A percentile compares a stretch with the other conserved stretches of the same genome.
phyloP scores from a whole-genome alignment of 2,329 filamentous ascomycete species.

The Colletotrichum cuscutae region DNA sequence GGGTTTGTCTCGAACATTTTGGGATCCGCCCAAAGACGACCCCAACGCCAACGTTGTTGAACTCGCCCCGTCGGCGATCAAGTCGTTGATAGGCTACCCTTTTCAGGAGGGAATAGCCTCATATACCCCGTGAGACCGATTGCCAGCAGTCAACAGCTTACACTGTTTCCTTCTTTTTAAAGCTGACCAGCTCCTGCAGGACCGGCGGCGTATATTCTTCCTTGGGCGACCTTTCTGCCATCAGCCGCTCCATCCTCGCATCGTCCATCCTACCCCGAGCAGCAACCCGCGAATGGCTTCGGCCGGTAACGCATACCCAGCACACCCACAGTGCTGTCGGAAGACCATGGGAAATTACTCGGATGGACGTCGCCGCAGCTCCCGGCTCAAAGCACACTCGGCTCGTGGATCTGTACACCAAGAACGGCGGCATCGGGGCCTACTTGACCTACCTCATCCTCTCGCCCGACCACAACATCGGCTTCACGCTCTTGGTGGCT shows the following conservation, averaged over 20 bases:
- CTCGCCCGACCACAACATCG: conserved; percentile 39
- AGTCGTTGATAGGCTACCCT: neutral
- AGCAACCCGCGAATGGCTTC: conserved; percentile 36
- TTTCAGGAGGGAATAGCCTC: neutral
- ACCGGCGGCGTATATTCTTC: conserved; percentile 32
- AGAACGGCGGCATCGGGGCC: conserved; percentile 40
- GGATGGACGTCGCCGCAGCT: conserved; percentile 28
- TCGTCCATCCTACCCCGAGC: conserved; percentile 28
- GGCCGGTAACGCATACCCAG: conserved; percentile 32
- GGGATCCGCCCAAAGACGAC: conserved; percentile 6
- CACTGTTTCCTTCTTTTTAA: neutral
- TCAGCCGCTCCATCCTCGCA: conserved; percentile 37
- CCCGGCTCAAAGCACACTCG: conserved; percentile 39
- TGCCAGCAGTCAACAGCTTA: neutral
- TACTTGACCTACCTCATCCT: conserved; percentile 40
- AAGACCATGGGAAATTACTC: conserved; percentile 38
- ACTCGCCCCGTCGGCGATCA: neutral
- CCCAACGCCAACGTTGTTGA: conserved; percentile 11
- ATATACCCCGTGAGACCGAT: conserved; percentile 14
- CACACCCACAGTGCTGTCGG: conserved; percentile 33
- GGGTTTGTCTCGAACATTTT: conserved; percentile 14
- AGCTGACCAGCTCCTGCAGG: neutral
- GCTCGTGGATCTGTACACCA: conserved; percentile 42
- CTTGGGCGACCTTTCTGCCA: conserved; percentile 21
- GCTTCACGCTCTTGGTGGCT: conserved; percentile 41